These are phyloP conservation scores for Rubus parviflorus DNA, from an alignment of 306 rosid genomes.

Conservation along the genomic window DNA sequence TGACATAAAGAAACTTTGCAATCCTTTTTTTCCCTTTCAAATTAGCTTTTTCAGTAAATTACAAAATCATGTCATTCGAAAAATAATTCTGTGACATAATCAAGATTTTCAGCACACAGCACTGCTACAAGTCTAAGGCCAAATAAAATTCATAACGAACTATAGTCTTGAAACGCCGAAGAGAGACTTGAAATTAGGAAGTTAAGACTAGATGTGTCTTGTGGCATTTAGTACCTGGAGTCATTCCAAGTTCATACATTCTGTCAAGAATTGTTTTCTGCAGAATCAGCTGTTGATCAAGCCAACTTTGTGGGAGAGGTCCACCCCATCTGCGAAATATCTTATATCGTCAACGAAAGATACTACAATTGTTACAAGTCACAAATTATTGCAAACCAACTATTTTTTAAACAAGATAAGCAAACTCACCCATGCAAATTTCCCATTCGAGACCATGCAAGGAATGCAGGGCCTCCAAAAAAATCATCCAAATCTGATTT, in stretches of 20 bases:
- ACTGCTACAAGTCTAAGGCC: not conserved
- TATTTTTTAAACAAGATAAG: conserved; percentile 1
- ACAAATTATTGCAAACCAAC: not conserved
- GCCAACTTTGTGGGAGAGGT: conserved; percentile 89
- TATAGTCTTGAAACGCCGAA: too few relatives aligned
- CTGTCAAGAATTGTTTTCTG: conserved; percentile 75
- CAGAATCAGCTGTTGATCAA: conserved; percentile 70
- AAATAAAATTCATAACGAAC: too few relatives aligned
- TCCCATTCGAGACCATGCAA: conserved; percentile 96
- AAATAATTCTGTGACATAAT: too few relatives aligned
- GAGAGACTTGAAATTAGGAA: too few relatives aligned
- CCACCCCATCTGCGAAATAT: conserved; percentile 77
- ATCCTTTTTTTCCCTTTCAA: not conserved
- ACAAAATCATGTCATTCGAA: not conserved
- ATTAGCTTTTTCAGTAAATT: not conserved
- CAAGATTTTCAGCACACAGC: not conserved
- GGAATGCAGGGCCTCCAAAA: conserved; percentile 97
- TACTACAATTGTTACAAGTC: not conserved
- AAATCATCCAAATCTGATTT: conserved; percentile 69
- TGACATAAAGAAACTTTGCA: not conserved
- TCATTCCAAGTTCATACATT: conserved; percentile 93
- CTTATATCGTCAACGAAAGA: not conserved
- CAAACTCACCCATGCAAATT: conserved; percentile 85
- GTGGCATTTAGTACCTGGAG: conserved; percentile 61
- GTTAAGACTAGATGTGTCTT: not conserved